Percentiles rank a stretch among this genome's conserved stretches.
Conservation (phyloP, 176 grass and related monocot species). For the Triticum urartu region DNA sequence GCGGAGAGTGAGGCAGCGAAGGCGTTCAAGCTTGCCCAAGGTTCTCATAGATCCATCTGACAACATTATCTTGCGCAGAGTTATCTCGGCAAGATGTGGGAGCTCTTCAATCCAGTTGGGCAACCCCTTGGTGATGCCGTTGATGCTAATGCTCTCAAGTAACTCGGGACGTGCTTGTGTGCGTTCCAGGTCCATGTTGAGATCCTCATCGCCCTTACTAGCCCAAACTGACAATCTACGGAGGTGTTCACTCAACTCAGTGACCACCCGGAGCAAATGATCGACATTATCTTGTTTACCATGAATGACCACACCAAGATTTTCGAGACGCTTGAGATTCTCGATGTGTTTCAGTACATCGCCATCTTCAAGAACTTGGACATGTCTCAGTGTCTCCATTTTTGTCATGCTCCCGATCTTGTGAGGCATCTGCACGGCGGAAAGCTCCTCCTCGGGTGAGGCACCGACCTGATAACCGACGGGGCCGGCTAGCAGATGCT, state of each 20-base stretch:
- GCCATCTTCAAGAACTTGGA: neutral
- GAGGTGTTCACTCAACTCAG: neutral
- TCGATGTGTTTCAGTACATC: neutral
- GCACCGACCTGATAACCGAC: neutral
- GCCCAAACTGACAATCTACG: neutral
- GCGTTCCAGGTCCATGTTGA: neutral
- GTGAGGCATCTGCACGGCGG: neutral
- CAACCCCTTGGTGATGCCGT: neutral
- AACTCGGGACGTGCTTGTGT: neutral
- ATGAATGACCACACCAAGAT: neutral
- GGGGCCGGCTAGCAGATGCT: constrained; percentile 29
- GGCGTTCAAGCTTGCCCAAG: too few species aligned
- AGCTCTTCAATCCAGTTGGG: neutral
- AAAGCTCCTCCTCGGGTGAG: neutral
- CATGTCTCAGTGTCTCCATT: neutral
- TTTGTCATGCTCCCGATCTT: neutral
- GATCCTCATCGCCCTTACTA: neutral
- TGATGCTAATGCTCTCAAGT: constrained; percentile 21
- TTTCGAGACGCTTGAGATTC: neutral
- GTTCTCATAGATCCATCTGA: too few species aligned
- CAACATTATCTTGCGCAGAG: neutral
- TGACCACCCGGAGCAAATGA: neutral
- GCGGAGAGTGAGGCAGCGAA: neutral
- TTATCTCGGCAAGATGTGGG: constrained; percentile 7
- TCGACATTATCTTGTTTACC: neutral